Evolutionary conservation across 371 early-diverging fungal genomes (phyloP), one percentile per base, ranked within the genome.

Genomic region (Enterocytospora artemiae): DNA sequence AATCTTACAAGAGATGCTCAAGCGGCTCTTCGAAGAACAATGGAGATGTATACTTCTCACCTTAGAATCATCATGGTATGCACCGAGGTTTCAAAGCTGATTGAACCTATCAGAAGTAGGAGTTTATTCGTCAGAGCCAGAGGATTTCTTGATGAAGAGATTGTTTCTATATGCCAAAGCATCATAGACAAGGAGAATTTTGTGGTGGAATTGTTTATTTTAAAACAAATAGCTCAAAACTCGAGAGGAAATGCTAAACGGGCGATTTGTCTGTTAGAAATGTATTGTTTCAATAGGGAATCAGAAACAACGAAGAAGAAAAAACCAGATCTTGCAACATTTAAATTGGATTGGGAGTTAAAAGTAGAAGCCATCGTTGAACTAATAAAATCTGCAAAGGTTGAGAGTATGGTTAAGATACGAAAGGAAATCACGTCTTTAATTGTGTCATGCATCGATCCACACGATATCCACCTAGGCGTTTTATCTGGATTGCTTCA

Each of bases 41-140:
- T 98, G 91, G 99, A 98, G 80, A 89, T 90, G 76, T 96, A 96
- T 78, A 89, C 88, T 77, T 65, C 75, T 22, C 90, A 88, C 70
- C 82, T 96, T 68, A 86, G 96, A 28, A 79, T 98, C 24, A 88
- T 96, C 65, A 71, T 98, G 58, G 88, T 93, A 76, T 87, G 88
- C 70, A 88, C 86, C 56, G 84, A 87, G 44, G 84, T 91, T 0
- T 86, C 87, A 56, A 87, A 85, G 70, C 87, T 98, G 63, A 93
- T 96, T 73, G 79, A 86, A 14, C 96, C 99, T 0, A 87, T 98
- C 59, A 85, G 89, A 63, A 89, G 89, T 65, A 84, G 99, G 61
- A 95, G 94, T 67, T 76, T 96, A 48, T 76, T 90, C 32, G 79
- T 96, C 30, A 83, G 97, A 9, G 87, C 96, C 0, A 83, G 87